Conservation (phyloP, 208 protist species). For the Herpetomonas tarakana region DNA sequence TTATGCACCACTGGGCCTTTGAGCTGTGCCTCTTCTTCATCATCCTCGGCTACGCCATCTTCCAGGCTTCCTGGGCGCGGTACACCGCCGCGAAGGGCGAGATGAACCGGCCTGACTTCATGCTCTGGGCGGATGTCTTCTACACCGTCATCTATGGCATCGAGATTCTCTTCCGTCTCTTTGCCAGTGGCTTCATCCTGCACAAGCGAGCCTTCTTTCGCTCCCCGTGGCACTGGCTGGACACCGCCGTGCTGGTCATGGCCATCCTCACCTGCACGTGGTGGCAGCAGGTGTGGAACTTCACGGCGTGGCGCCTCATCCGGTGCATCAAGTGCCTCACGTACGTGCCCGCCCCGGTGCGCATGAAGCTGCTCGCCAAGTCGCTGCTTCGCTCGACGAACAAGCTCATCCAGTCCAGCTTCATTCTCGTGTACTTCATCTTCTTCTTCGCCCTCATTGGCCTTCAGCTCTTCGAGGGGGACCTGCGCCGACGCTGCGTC, state of each 20-base stretch:
- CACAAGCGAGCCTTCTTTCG: conserved; percentile 83
- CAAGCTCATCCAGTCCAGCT: conserved; percentile 55
- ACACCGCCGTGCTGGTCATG: conserved; percentile 83
- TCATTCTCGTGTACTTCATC: conserved; percentile 80
- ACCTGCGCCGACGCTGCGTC: conserved; percentile 79
- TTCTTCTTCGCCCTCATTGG: conserved; percentile 89
- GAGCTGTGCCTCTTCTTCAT: conserved; percentile 70
- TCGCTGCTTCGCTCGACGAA: conserved; percentile 82
- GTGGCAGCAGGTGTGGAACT: conserved; percentile 76
- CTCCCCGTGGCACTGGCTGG: conserved; percentile 91
- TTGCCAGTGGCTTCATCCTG: conserved; percentile 79
- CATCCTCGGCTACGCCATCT: conserved; percentile 84
- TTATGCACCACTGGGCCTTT: conserved; percentile 88
- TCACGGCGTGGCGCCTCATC: conserved; percentile 84
- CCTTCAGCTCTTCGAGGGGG: conserved; percentile 81
- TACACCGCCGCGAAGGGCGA: conserved; percentile 32
- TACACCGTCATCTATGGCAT: conserved; percentile 81
- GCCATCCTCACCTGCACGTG: conserved; percentile 74
- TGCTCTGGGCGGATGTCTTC: conserved; percentile 85
- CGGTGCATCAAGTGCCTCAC: conserved; percentile 80
- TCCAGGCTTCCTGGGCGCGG: conserved; percentile 78
- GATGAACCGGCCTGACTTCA: conserved; percentile 54
- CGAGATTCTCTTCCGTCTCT: conserved; percentile 79
- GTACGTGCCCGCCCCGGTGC: conserved; percentile 67
- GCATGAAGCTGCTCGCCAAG: conserved; percentile 85